Percentiles rank a stretch among this genome's conserved stretches.
These are phyloP conservation scores for Inga oerstediana DNA, from an alignment of 306 rosid genomes.

Conservation along the genomic window DNA sequence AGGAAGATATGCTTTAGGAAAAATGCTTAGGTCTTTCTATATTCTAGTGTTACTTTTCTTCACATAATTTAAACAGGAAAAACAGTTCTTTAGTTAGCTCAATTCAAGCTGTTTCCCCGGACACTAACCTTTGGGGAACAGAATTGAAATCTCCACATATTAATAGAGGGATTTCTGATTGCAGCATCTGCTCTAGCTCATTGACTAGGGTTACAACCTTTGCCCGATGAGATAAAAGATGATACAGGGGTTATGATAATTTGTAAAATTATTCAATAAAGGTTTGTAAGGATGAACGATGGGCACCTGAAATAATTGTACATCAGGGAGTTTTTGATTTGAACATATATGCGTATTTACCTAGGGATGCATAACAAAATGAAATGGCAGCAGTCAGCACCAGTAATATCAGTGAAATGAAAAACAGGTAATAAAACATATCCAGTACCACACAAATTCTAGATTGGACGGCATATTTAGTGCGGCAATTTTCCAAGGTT, in stretches of 20 bases:
- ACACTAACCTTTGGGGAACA: slow-evolving; percentile 9
- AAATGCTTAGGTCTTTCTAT: not conserved
- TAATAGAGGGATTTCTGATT: slow-evolving; percentile 5
- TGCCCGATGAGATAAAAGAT: not conserved
- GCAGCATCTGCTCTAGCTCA: slow-evolving; percentile 12
- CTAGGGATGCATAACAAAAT: slow-evolving; percentile 14
- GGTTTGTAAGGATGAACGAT: not conserved
- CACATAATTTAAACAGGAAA: not conserved
- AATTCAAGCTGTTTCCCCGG: not conserved
- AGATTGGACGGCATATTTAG: slow-evolving; percentile 8
- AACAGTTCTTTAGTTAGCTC: not conserved
- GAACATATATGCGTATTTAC: slow-evolving; percentile 49
- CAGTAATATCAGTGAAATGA: not conserved
- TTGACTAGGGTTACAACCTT: slow-evolving; percentile 15
- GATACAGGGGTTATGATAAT: not conserved
- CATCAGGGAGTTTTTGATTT: slow-evolving; percentile 1
- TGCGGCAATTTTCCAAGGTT: slow-evolving; percentile 2
- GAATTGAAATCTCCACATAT: slow-evolving; percentile 21
- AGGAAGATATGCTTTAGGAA: not conserved
- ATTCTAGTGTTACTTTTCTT: not conserved
- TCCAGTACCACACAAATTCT: slow-evolving; percentile 42
- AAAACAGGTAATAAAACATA: not conserved
- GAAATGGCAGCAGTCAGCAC: not conserved
- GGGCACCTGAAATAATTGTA: slow-evolving; percentile 39
- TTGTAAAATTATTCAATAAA: not conserved